Base-by-base conservation (phyloP, 345 rosid genomes). In the Murraya koenigii region DNA sequence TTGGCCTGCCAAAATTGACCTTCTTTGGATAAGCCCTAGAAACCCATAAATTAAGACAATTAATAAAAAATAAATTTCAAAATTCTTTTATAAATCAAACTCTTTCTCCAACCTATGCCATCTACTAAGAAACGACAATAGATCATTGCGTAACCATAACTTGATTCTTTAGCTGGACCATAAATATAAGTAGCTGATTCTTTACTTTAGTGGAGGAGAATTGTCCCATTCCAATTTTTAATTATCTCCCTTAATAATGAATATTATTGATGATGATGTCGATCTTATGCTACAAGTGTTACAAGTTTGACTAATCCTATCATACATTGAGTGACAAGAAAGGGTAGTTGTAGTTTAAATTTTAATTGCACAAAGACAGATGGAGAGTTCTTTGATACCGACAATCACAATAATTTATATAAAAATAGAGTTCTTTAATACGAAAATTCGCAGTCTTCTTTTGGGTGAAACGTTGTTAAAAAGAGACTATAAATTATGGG, bases 241-340 rank as follows among this genome's bases (percentile, higher is more conserved):
- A 44, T 44, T 39, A 8, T 44, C 17, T 3, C 49, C 17, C 49
- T 44, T 44, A 44, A 39, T 23, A n/a, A 8, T 32, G 38, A 19
- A 69, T 54, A 32, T 30, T 54, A 17, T 71, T 19, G 28, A 52
- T 28, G 23, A 22, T 8, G 44, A 30, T 19, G 7, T 20, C 22
- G 28, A 17, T 25, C 41, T 20, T 71, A 11, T 30, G 10, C 9
- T 9, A 17, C 38, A 49, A 70, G 39, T 30, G 61, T 22, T 20
- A 54, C 44, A 10, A 32, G 41, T 70, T 71, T 55, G 75, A 71
- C 36, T 35, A 8, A 33, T 71, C 75, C 20, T 23, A 19, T 70
- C 9, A 8, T 17, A 7, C 3, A 23, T 5, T 26, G 25, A 47
- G 9, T 5, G 4, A 68, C 3, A 30, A 30, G 63, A 71, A 33